Base-by-base conservation (phyloP, 2,329 filamentous ascomycete genomes). In the Apiospora saccharicola region DNA sequence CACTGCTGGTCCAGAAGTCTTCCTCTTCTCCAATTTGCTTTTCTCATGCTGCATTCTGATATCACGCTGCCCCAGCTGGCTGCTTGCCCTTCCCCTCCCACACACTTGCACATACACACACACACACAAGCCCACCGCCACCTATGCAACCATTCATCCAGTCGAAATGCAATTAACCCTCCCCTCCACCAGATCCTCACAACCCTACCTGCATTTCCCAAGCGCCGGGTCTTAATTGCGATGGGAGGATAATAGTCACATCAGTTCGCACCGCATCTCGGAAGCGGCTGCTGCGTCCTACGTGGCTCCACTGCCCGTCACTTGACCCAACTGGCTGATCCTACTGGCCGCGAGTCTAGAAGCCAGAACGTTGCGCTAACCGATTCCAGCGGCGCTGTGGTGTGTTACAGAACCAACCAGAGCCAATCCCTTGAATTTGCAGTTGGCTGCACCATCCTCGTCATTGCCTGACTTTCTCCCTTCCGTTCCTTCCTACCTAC, bases 241-340 rank as follows among this genome's bases (percentile, higher is more conserved):
- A 64, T 41, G 57, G 57, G 19, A 64, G 41, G 24, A 30, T 30
- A 30, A 3, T 13, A 64, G 34, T 64, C 34, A 64, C 57, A 64
- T 41, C 57, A 41, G 57, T 64, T 41, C 57, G 57, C 30, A 64
- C 34, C 57, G 57, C 57, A 64, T 64, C 57, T 64, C 57, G 57
- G 57, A 64, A 64, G 57, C 57, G 34, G 57, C 57, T 37, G 30
- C 57, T n/a, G 34, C 57, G 34, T 19, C 57, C 57, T 64, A 64
- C 57, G 57, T 64, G 57, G 57, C 57, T 64, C 57, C 57, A 64
- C 57, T 37, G 57, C 19, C 57, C 57, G 57, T 41, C 57, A 64
- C 57, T 64, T 41, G 57, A 41, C 57, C 57, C 57, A 24, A 41
- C 34, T 22, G 7, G 34, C 16, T 7, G 2, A 5, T 37, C 26